Conservation (phyloP, 352 stramenopile genomes). For the Halophytophthora batemanensis region DNA sequence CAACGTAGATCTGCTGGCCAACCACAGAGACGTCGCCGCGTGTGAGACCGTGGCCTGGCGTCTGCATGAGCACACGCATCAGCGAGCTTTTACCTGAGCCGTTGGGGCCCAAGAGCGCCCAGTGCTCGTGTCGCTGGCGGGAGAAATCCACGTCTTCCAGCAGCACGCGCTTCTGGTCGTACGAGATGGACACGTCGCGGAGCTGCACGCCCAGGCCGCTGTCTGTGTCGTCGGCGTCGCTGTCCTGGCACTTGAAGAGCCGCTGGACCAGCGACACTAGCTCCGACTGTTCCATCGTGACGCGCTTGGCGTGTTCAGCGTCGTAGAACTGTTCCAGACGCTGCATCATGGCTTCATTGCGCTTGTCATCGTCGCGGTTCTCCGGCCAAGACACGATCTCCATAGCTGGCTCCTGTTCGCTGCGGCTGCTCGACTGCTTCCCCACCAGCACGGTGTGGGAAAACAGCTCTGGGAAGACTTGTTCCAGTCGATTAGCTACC, state of each 20-base stretch:
- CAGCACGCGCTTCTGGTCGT: slow-evolving; percentile 42
- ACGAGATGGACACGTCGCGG: slow-evolving; percentile 54
- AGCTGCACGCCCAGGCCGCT: slow-evolving; percentile 31
- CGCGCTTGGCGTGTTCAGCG: slow-evolving; percentile 29
- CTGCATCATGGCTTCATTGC: slow-evolving; percentile 38
- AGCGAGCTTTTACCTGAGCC: slow-evolving; percentile 78
- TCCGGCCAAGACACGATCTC: slow-evolving; percentile 36
- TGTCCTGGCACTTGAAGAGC: slow-evolving; percentile 30
- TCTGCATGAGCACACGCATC: slow-evolving; percentile 70
- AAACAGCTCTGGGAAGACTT: slow-evolving; percentile 83
- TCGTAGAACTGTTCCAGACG: slow-evolving; percentile 33
- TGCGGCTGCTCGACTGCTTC: no score
- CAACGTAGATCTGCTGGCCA: slow-evolving; percentile 18
- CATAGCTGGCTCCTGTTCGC: slow-evolving; percentile 10
- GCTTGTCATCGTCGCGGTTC: slow-evolving; percentile 21
- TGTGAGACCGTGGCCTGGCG: slow-evolving; percentile 42
- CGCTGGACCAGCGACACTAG: slow-evolving; percentile 33
- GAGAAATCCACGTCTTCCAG: slow-evolving; percentile 52
- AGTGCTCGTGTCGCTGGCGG: slow-evolving; percentile 55
- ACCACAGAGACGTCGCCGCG: slow-evolving; percentile 39
- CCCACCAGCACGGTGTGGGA: slow-evolving; percentile 56
- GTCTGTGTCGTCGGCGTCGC: neutral
- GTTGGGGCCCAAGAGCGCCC: slow-evolving; percentile 66
- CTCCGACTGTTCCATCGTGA: slow-evolving; percentile 28
- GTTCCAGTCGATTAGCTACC: slow-evolving; percentile 86